phyloP scores from a whole-genome alignment of 345 rosid genomes.

The Camelina laxa region DNA sequence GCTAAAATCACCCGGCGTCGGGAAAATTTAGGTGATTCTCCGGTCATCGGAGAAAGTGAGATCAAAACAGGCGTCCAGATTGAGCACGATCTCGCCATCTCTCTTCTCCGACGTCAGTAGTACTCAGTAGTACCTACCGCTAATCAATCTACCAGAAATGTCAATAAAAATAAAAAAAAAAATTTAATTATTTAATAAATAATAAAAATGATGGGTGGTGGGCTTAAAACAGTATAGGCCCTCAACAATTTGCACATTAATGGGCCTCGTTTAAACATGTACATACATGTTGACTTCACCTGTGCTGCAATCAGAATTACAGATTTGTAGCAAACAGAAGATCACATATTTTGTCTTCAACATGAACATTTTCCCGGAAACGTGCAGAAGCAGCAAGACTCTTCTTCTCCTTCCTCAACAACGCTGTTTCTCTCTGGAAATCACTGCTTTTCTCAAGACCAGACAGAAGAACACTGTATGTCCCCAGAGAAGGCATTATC shows the following conservation, averaged over 20 bases:
- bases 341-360: conserved; percentile 71
- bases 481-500: conserved; percentile 65
- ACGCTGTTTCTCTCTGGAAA: conserved; percentile 52
- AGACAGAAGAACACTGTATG: conserved; percentile 65
- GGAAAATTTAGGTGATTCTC: conserved; percentile 32
- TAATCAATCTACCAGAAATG: conserved; percentile 21
- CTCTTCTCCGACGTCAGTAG: conserved; percentile 25
- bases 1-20: conserved; percentile 33
- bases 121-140: background rate
- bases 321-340: conserved; percentile 58
- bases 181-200: background rate
- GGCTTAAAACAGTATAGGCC: conserved; percentile 5
- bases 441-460: conserved; percentile 69
- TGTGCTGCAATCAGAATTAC: background rate
- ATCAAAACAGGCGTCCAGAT: conserved; percentile 27
- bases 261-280: conserved; percentile 16
- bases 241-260: background rate
- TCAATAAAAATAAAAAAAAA: background rate
- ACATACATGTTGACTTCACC: background rate
- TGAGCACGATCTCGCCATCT: conserved; percentile 42
- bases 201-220: background rate
- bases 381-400: conserved; percentile 45
- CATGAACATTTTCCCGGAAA: conserved; percentile 41
- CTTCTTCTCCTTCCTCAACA: conserved; percentile 67
- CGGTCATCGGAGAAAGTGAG: conserved; percentile 26